Evolutionary conservation across 140 eudicot species (phyloP).

Genomic region (Anethum foeniculum): DNA sequence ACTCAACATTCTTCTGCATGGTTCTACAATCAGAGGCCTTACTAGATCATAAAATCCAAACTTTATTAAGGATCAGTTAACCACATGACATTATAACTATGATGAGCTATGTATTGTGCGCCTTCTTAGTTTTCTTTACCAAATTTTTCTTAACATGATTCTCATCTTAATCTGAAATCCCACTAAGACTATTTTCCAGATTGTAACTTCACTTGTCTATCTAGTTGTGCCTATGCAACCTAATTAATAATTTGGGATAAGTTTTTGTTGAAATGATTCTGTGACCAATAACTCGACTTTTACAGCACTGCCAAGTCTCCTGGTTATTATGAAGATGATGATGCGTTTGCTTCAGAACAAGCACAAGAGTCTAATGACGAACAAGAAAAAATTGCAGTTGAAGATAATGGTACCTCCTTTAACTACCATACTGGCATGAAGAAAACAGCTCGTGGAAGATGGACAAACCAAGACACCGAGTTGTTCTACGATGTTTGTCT

Average conservation of each 20-base stretch:
- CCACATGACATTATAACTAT: too few relatives aligned
- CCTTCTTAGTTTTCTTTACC: not conserved
- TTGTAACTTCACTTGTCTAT: not conserved
- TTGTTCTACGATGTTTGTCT: conserved; percentile 61
- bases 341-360: conserved; percentile 25
- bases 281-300: not conserved
- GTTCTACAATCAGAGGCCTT: not conserved
- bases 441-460: conserved; percentile 47
- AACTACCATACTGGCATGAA: conserved; percentile 63
- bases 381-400: conserved; percentile 19
- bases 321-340: conserved; percentile 29
- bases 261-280: not conserved
- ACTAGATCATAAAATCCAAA: not conserved
- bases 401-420: conserved; percentile 29
- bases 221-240: not conserved
- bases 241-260: not conserved
- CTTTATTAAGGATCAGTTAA: not conserved
- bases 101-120: not conserved
- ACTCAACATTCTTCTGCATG: not conserved
- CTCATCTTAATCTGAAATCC: not conserved
- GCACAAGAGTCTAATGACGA: conserved; percentile 30
- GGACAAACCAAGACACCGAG: conserved; percentile 85
- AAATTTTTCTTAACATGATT: not conserved
- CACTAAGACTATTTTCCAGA: not conserved
- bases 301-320: conserved; percentile 32